phyloP scores from a whole-genome alignment of 768 basidiomycete genomes.

The Tubosaeta brunneosetosa region DNA sequence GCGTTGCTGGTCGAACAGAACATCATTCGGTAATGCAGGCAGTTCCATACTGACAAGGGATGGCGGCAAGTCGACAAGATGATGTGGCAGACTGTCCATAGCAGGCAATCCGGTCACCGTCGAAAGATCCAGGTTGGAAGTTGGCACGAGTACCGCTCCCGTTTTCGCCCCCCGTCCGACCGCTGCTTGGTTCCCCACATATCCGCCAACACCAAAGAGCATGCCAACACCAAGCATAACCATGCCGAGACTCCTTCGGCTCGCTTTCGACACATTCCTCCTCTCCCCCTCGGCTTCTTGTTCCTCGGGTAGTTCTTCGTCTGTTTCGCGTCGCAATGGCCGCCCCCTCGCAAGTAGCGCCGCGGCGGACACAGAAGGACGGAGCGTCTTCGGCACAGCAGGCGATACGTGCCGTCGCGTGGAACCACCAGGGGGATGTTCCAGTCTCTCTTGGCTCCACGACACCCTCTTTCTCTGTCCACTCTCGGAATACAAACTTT shows the following conservation, averaged over 20 bases:
- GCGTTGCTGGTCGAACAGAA: slow-evolving; percentile 3
- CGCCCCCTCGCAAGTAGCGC: slow-evolving; percentile 41
- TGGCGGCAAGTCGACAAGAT: neutral
- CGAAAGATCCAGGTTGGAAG: slow-evolving; percentile 1
- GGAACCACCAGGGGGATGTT: slow-evolving; percentile 38
- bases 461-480: slow-evolving; percentile 56
- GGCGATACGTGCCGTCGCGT: slow-evolving; percentile 35
- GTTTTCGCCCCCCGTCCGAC: slow-evolving; percentile 30
- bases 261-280: slow-evolving; percentile 53
- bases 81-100: slow-evolving; percentile 11
- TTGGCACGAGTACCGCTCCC: slow-evolving; percentile 45
- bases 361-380: slow-evolving; percentile 19
- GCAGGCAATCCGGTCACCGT: slow-evolving; percentile 5
- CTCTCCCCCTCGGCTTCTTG: slow-evolving; percentile 20
- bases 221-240: slow-evolving; percentile 78
- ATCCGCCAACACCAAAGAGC: slow-evolving; percentile 62
- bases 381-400: slow-evolving; percentile 29
- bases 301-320: slow-evolving; percentile 16
- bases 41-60: slow-evolving; percentile 17
- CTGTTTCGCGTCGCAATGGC: slow-evolving; percentile 37
- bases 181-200: slow-evolving; percentile 33
- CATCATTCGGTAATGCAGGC: slow-evolving; percentile 7
- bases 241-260: slow-evolving; percentile 68
- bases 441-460: slow-evolving; percentile 70
- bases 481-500: slow-evolving; percentile 75